These are phyloP conservation scores for Pleurotus tuber-regium DNA, from an alignment of 768 basidiomycete genomes.

Conservation along the genomic window DNA sequence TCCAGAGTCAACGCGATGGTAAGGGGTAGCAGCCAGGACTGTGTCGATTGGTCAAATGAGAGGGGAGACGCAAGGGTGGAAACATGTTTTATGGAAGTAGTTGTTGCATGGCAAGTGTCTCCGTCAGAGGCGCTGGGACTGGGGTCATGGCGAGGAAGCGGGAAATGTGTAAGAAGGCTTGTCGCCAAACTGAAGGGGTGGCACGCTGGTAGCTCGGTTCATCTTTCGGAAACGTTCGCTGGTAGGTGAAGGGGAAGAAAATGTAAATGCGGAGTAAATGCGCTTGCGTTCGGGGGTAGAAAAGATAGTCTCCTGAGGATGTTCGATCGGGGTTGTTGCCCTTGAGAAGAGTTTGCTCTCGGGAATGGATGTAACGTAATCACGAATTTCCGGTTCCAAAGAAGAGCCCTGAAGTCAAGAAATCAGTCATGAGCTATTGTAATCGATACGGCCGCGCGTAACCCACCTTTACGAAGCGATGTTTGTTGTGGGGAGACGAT, in stretches of 20 bases:
- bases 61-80: no score
- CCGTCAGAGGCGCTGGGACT: no score
- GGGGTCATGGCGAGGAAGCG: constrained; percentile 6
- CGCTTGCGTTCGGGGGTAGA: constrained; percentile 74
- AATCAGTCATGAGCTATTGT: no score
- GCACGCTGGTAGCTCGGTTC: constrained; percentile 28
- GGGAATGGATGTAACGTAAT: constrained; percentile 40
- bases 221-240: constrained; percentile 51
- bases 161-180: constrained; percentile 3
- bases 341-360: constrained; percentile 28
- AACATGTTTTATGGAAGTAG: no score
- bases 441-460: no score
- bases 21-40: no score
- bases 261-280: constrained; percentile 75
- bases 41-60: no score
- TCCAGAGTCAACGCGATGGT: no score
- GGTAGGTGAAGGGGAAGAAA: constrained; percentile 68
- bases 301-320: constrained; percentile 37
- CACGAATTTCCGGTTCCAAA: constrained; percentile 54
- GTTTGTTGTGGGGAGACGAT: constrained; percentile 32
- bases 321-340: constrained; percentile 21
- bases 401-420: constrained; percentile 43
- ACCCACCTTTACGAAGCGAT: constrained; percentile 49
- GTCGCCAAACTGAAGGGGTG: constrained; percentile 7
- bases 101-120: no score